Percentiles rank a stretch among this genome's conserved stretches.
Conservation (phyloP, 768 basidiomycete genomes). For the Collybia sordida region DNA sequence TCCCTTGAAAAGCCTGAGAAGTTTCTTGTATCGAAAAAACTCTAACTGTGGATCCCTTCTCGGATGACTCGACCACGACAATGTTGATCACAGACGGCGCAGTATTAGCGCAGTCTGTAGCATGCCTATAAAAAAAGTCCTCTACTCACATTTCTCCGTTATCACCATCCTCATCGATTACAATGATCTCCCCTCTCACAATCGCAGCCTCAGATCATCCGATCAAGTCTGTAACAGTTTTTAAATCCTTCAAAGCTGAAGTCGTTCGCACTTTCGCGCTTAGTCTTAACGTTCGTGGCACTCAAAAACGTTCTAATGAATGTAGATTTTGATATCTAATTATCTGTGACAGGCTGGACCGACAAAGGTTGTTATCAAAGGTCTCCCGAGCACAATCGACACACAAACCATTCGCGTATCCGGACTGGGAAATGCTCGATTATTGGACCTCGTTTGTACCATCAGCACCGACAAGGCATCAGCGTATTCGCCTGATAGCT, state of each 20-base stretch:
- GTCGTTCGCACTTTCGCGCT: constrained; percentile 50
- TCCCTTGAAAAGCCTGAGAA: no score
- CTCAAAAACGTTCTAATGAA: not conserved
- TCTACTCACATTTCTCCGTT: no score
- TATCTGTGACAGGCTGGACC: constrained; percentile 42
- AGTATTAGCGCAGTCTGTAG: no score
- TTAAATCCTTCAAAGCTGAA: constrained; percentile 56
- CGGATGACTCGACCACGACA: no score
- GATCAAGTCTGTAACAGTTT: constrained; percentile 56
- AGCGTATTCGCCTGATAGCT: constrained; percentile 17
- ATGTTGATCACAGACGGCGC: no score
- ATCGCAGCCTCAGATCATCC: constrained; percentile 37
- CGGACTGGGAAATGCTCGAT: constrained; percentile 44
- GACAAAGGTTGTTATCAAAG: constrained; percentile 49
- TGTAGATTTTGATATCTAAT: not conserved
- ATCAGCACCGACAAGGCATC: constrained; percentile 19
- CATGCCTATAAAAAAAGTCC: no score
- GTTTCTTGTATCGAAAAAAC: no score
- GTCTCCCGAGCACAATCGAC: constrained; percentile 51
- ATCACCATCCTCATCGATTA: no score
- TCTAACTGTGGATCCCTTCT: no score
- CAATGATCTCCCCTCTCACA: constrained; percentile 1
- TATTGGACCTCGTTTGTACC: constrained; percentile 58
- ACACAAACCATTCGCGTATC: constrained; percentile 55
- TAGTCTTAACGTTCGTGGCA: constrained; percentile 43